Evolutionary conservation across 306 rosid genomes (phyloP).

Genomic region (Leucaena leucocephala): DNA sequence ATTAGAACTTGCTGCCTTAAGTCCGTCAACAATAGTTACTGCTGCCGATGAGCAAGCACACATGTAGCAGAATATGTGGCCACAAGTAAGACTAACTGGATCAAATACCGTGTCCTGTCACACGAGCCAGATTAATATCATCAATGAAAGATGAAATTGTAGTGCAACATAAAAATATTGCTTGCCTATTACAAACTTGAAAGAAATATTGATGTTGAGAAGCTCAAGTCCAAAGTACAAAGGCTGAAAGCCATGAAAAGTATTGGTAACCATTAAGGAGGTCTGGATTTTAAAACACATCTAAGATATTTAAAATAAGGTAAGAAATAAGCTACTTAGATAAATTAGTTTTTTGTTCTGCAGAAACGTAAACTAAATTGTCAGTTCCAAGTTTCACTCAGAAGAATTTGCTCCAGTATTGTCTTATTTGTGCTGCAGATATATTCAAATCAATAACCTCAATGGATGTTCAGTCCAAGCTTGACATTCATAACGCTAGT

Average conservation of each 20-base stretch:
- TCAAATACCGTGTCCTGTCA: slow-evolving; percentile 92
- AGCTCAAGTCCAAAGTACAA: background rate
- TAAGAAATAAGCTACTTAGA: background rate
- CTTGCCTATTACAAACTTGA: background rate
- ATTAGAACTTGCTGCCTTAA: slow-evolving; percentile 57
- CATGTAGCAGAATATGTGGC: slow-evolving; percentile 90
- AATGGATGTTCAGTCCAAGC: slow-evolving; percentile 17
- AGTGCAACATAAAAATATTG: slow-evolving; percentile 10
- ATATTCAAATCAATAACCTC: background rate
- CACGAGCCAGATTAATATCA: slow-evolving; percentile 6
- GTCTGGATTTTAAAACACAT: slow-evolving; percentile 23
- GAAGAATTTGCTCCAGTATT: background rate
- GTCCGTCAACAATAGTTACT: slow-evolving; percentile 73
- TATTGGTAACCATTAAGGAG: background rate
- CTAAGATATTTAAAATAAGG: slow-evolving; percentile 13
- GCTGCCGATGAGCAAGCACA: slow-evolving; percentile 94
- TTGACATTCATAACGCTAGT: slow-evolving; percentile 20
- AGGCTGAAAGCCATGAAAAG: slow-evolving; percentile 22
- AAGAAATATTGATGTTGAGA: background rate
- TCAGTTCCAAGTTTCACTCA: slow-evolving; percentile 9
- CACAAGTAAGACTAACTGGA: slow-evolving; percentile 90
- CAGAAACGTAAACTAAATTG: background rate
- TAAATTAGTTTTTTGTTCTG: background rate
- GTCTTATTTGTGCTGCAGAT: background rate
- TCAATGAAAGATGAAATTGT: slow-evolving; percentile 19